These are phyloP conservation scores for Ganoderma leucocontextum DNA, from an alignment of 1,284 basidiomycete genomes.

Conservation along the genomic window DNA sequence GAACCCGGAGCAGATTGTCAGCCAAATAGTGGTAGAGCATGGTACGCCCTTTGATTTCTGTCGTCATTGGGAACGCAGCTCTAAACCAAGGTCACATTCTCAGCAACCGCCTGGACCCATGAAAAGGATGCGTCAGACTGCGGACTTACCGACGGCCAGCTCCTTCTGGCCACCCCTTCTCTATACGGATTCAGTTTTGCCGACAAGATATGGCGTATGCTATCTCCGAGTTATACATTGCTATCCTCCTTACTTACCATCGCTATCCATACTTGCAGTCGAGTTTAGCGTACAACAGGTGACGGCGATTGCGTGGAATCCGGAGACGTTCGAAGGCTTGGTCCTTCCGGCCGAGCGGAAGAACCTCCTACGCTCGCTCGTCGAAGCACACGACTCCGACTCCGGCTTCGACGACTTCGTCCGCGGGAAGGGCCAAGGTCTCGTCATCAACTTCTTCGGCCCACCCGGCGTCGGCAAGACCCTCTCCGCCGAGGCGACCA, in stretches of 20 bases:
- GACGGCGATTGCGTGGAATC: slow-evolving; percentile 60
- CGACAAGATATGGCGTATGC: slow-evolving; percentile 59
- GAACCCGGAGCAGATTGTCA: slow-evolving; percentile 14
- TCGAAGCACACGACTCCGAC: slow-evolving; percentile 56
- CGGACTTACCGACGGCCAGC: slow-evolving; percentile 39
- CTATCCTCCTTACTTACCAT: too few relatives aligned
- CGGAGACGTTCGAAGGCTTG: slow-evolving; percentile 62
- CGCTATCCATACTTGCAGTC: slow-evolving; percentile 30
- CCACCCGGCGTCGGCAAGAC: slow-evolving; percentile 64
- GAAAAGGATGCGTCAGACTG: slow-evolving; percentile 35
- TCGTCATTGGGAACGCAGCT: not conserved
- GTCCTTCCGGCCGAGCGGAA: slow-evolving; percentile 61
- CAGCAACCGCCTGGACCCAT: not conserved
- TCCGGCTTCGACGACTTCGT: slow-evolving; percentile 62
- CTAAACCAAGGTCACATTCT: slow-evolving; percentile 43
- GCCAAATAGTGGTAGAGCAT: slow-evolving; percentile 1
- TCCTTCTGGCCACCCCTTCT: slow-evolving; percentile 59
- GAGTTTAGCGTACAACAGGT: slow-evolving; percentile 63
- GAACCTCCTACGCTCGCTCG: slow-evolving; percentile 60
- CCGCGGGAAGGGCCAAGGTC: slow-evolving; percentile 64
- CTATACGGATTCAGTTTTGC: slow-evolving; percentile 65
- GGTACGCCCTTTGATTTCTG: not conserved
- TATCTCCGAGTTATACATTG: too few relatives aligned
- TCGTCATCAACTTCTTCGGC: slow-evolving; percentile 65
- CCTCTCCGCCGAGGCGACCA: slow-evolving; percentile 41